Conservation (phyloP, 352 stramenopile species). For the Phytophthora chlamydospora region DNA sequence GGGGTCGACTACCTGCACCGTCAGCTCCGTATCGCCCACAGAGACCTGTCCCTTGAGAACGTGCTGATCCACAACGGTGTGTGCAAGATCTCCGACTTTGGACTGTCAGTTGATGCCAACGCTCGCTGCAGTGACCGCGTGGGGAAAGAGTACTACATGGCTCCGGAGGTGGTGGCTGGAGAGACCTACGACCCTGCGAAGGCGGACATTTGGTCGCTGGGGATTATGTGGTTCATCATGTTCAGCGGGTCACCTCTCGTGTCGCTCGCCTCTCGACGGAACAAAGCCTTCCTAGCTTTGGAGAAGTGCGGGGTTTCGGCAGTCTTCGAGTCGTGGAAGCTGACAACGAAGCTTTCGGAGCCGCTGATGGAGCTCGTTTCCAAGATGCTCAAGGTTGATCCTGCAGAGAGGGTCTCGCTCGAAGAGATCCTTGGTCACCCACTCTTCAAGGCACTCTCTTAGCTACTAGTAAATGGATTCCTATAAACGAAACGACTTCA, state of each 20-base stretch:
- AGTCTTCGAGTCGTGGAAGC: too few species aligned
- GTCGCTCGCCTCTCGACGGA: not conserved
- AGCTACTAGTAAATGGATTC: too few species aligned
- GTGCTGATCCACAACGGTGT: not conserved
- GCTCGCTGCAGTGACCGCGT: not conserved
- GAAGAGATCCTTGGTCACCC: too few species aligned
- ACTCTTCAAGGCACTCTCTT: too few species aligned
- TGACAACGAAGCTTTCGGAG: too few species aligned
- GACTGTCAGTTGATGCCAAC: not conserved
- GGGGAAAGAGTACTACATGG: constrained; percentile 3
- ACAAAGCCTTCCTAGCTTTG: too few species aligned
- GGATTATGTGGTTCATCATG: constrained; percentile 4
- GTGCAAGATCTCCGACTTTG: constrained; percentile 2
- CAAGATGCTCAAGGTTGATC: too few species aligned
- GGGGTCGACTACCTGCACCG: not conserved
- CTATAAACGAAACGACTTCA: too few species aligned
- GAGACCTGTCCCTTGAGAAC: constrained; percentile 1
- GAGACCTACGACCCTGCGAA: not conserved
- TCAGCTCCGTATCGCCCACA: not conserved
- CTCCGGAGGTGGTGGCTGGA: not conserved
- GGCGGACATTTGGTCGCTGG: not conserved
- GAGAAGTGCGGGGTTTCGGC: too few species aligned
- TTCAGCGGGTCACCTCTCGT: not conserved
- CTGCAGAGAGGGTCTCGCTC: too few species aligned
- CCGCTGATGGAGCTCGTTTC: too few species aligned